Conservation (phyloP, 192 early-diverging fungal species). For the Gigaspora rosea region DNA sequence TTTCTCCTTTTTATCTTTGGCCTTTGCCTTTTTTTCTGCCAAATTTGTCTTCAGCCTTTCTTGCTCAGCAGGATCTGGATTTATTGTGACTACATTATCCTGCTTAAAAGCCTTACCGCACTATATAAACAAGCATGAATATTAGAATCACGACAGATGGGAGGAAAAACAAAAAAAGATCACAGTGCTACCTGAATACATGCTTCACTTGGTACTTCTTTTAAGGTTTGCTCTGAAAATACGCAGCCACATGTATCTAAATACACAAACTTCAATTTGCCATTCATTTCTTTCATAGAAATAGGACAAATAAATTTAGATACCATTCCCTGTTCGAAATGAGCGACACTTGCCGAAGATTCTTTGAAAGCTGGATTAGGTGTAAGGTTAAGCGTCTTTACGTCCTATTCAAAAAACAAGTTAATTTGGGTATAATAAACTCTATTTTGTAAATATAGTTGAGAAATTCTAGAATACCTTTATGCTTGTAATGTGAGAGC, state of each 20-base stretch:
- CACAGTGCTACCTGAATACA: constrained; percentile 58
- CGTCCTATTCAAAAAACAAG: constrained; percentile 48
- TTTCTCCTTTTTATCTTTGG: constrained; percentile 53
- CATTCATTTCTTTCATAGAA: constrained; percentile 85
- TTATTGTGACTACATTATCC: constrained; percentile 68
- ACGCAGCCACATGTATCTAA: constrained; percentile 76
- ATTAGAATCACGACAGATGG: background rate
- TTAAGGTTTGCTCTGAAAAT: constrained; percentile 75
- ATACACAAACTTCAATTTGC: constrained; percentile 68
- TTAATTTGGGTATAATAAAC: background rate
- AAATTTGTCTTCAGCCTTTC: constrained; percentile 59
- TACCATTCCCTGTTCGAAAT: constrained; percentile 53
- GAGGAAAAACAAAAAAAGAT: background rate
- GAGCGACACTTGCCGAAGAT: constrained; percentile 47
- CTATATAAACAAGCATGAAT: constrained; percentile 33
- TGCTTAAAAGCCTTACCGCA: constrained; percentile 63
- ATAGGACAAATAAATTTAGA: constrained; percentile 76
- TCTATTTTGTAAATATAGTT: background rate
- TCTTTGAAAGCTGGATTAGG: constrained; percentile 64
- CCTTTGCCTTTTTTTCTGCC: constrained; percentile 51
- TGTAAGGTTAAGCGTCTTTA: constrained; percentile 66
- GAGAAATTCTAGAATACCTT: constrained; percentile 43
- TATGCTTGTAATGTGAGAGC: constrained; percentile 66
- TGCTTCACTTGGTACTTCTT: constrained; percentile 60
- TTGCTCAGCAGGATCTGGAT: constrained; percentile 66